Evolutionary conservation across 345 rosid species (phyloP).

Genomic region (Eucalyptus melliodora): DNA sequence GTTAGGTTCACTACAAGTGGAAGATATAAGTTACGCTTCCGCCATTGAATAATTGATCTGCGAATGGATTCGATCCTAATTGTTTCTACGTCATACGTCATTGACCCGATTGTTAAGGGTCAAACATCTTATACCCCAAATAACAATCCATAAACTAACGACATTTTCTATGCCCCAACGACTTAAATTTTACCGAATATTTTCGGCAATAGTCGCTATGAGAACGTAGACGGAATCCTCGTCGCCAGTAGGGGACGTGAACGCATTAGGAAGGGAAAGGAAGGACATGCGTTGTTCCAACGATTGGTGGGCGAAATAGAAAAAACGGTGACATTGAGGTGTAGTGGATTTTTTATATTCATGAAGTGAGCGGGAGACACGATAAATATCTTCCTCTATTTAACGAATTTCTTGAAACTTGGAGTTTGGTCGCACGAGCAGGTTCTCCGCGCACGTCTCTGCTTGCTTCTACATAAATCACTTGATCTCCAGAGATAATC

Average conservation of each 20-base stretch:
- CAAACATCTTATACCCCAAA: not conserved
- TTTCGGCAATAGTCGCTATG: not conserved
- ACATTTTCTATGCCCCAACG: too few relatives aligned
- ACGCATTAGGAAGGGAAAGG: not conserved
- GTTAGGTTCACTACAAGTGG: not conserved
- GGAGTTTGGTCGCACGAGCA: not conserved
- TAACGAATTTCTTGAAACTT: not conserved
- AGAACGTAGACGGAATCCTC: not conserved
- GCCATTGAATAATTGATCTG: too few relatives aligned
- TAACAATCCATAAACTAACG: too few relatives aligned
- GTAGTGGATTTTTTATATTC: not conserved
- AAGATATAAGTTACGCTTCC: not conserved
- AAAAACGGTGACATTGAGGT: not conserved
- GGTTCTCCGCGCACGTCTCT: not conserved
- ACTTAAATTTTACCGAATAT: not conserved
- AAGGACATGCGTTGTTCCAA: not conserved
- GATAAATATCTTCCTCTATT: not conserved
- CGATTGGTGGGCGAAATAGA: not conserved
- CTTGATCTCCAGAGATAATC: not conserved
- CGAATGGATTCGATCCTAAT: too few relatives aligned
- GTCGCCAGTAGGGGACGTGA: not conserved
- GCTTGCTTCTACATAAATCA: not conserved
- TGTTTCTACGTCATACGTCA: not conserved
- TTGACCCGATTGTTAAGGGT: not conserved
- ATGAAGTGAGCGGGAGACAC: not conserved